Evolutionary conservation across 2,329 filamentous ascomycete genomes (phyloP).

Genomic region (Pseudocercospora cruenta): DNA sequence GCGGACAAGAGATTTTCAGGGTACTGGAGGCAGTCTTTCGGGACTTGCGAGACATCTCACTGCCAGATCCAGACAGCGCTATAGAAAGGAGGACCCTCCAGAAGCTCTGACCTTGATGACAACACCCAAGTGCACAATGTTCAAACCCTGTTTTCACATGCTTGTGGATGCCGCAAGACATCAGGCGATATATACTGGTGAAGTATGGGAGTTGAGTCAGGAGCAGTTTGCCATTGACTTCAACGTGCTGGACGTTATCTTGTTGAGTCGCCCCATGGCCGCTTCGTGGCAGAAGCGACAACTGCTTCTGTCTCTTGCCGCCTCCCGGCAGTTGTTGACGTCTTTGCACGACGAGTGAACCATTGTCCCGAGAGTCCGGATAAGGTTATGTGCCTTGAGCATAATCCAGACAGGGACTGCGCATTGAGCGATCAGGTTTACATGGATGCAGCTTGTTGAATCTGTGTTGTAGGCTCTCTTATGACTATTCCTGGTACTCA

Average conservation of each 20-base stretch:
- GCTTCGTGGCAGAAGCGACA: neutral
- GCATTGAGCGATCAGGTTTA: neutral
- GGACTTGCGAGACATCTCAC: neutral
- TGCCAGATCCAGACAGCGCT: neutral
- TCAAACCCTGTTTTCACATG: neutral
- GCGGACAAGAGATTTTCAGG: neutral
- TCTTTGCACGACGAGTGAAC: neutral
- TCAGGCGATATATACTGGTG: neutral
- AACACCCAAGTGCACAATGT: neutral
- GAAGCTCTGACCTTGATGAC: neutral
- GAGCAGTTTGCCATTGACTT: neutral
- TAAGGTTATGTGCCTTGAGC: neutral
- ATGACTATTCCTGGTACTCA: neutral
- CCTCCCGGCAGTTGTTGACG: neutral
- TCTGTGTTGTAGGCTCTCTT: neutral
- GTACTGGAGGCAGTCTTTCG: neutral
- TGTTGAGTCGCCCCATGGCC: neutral
- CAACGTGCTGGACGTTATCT: neutral
- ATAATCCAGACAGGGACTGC: neutral
- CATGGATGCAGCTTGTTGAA: slow-evolving; percentile 1
- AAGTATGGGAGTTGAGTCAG: neutral
- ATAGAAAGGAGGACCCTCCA: neutral
- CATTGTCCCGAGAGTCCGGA: neutral
- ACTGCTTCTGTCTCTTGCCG: neutral
- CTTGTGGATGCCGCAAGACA: neutral